Conservation (phyloP, 2,329 filamentous ascomycete species). For the Aureobasidium mangrovei region DNA sequence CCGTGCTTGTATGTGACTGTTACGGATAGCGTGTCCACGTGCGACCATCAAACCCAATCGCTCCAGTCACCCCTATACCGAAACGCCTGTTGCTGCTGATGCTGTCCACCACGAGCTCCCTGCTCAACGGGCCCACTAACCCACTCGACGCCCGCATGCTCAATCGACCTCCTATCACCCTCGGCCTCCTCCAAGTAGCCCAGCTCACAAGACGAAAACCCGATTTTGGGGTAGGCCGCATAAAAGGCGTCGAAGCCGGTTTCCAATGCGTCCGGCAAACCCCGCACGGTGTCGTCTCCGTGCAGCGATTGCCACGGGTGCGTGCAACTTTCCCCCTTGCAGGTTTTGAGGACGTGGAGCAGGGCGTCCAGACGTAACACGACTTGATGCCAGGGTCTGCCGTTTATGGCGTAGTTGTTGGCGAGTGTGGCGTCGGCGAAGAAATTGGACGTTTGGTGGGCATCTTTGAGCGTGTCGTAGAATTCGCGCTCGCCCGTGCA, state of each 20-base stretch:
- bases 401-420: background rate
- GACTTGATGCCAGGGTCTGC: background rate
- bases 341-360: conserved; percentile 27
- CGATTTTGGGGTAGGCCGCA: conserved; percentile 33
- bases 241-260: conserved; percentile 26
- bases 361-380: conserved; percentile 25
- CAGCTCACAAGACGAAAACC: conserved; percentile 23
- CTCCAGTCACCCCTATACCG: conserved; percentile 8
- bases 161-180: background rate
- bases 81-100: background rate
- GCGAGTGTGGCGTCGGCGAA: background rate
- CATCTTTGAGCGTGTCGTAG: conserved; percentile 39
- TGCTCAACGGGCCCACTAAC: background rate
- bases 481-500: conserved; percentile 59
- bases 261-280: conserved; percentile 22
- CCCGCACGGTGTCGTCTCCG: conserved; percentile 20
- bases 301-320: conserved; percentile 26
- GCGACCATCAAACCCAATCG: conserved; percentile 6
- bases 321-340: conserved; percentile 23
- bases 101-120: background rate
- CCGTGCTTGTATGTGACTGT: too few species aligned
- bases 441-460: conserved; percentile 17
- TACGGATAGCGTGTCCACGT: too few species aligned
- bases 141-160: background rate
- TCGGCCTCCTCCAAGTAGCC: conserved; percentile 13